A percentile compares a stretch with the other conserved stretches of the same genome.
These are phyloP conservation scores for Penicillium sp. DNA, from an alignment of 2,329 filamentous ascomycete species.

Conservation along the genomic window DNA sequence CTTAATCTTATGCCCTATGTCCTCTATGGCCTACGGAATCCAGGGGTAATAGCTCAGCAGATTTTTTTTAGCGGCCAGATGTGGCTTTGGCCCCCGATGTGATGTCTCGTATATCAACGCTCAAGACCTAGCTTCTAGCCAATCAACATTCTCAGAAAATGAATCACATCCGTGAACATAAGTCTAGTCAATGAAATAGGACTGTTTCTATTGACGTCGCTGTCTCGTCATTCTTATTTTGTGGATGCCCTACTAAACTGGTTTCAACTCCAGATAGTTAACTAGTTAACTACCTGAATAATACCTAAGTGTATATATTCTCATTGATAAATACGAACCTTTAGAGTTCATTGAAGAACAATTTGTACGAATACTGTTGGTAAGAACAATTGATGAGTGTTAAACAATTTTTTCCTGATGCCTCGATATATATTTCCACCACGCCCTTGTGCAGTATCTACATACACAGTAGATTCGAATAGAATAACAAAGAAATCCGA, in stretches of 20 bases:
- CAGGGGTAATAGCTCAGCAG: not conserved
- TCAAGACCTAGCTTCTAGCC: not conserved
- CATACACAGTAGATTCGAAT: too few species aligned
- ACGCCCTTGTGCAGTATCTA: not conserved
- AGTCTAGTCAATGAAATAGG: too few species aligned
- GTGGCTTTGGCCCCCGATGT: too few species aligned
- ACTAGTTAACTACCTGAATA: not conserved
- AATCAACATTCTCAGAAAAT: not conserved
- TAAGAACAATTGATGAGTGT: not conserved
- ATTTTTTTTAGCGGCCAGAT: not conserved
- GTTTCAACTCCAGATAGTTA: not conserved
- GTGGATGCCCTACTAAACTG: not conserved
- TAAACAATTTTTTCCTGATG: too few species aligned
- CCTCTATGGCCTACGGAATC: not conserved
- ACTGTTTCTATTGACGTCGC: not conserved
- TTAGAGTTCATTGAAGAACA: not conserved
- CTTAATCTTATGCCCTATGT: too few species aligned
- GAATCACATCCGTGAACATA: not conserved
- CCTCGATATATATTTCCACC: not conserved
- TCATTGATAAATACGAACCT: not conserved
- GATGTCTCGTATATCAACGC: not conserved
- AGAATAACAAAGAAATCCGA: too few species aligned
- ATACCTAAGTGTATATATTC: not conserved
- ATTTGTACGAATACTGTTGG: not conserved
- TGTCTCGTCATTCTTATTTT: not conserved